A percentile compares a stretch with the other conserved stretches of the same genome.
Conservation (phyloP, 371 early-diverging fungal genomes). For the Rhizopus delemar region DNA sequence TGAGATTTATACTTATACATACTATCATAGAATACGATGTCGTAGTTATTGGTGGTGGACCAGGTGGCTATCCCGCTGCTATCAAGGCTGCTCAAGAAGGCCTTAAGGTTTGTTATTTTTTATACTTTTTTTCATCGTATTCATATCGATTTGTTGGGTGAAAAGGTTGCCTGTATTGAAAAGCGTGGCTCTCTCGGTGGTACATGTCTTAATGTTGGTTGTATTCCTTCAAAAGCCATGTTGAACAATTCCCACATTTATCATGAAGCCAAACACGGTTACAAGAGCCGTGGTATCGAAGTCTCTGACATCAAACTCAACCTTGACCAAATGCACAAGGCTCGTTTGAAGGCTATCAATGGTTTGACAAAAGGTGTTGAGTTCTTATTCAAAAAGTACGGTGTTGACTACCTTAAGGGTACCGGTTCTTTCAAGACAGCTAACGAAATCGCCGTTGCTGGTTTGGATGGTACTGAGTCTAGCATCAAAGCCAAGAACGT, state of each 20-base stretch:
- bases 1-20: constrained; percentile 10
- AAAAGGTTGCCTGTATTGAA: constrained; percentile 94
- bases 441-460: constrained; percentile 81
- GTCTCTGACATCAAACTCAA: constrained; percentile 84
- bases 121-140: neutral
- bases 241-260: constrained; percentile 97
- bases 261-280: constrained; percentile 90
- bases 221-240: constrained; percentile 98
- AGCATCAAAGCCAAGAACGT: constrained; percentile 90
- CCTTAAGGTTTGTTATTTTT: constrained; percentile 70
- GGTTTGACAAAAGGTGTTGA: constrained; percentile 94
- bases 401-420: constrained; percentile 92
- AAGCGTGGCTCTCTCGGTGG: constrained; percentile 96
- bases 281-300: constrained; percentile 93
- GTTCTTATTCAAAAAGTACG: constrained; percentile 96
- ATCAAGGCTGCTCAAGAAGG: constrained; percentile 98
- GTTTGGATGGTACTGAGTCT: constrained; percentile 72
- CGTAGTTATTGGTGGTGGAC: constrained; percentile 94
- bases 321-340: constrained; percentile 87
- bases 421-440: constrained; percentile 79
- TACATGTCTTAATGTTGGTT: constrained; percentile 98
- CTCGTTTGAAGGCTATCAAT: constrained; percentile 87
- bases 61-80: constrained; percentile 98
- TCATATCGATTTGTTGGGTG: neutral
- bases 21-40: constrained; percentile 69